phyloP scores from a whole-genome alignment of 768 basidiomycete species.

The Tylopilus plumbeoviolaceoides region DNA sequence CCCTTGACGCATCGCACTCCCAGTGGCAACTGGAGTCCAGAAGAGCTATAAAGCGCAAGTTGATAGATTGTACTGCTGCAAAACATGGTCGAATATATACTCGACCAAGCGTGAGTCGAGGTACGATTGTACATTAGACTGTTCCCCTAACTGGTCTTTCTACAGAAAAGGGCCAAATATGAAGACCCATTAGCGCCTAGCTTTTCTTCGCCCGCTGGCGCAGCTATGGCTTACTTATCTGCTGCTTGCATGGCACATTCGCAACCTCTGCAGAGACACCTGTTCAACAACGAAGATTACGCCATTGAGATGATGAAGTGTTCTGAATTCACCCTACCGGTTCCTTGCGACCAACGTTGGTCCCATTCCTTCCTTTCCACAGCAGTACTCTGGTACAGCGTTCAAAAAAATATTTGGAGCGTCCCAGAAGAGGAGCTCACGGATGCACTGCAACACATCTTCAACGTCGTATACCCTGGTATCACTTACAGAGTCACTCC shows the following conservation, averaged over 20 bases:
- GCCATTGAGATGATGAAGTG: background rate
- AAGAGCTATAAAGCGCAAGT: background rate
- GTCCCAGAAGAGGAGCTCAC: background rate
- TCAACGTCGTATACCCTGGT: constrained; percentile 2
- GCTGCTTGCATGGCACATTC: background rate
- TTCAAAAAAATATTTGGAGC: background rate
- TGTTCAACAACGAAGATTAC: background rate
- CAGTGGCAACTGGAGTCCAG: background rate
- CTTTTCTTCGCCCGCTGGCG: background rate
- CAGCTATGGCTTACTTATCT: no score
- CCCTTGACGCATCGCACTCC: background rate
- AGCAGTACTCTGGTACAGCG: constrained; percentile 5
- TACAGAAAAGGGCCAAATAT: background rate
- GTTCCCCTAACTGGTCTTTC: background rate
- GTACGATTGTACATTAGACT: background rate
- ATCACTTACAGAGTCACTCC: background rate
- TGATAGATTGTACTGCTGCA: background rate
- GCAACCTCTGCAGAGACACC: background rate
- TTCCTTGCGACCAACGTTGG: constrained; percentile 3
- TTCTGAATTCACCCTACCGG: background rate
- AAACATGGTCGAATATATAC: background rate
- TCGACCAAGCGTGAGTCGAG: background rate
- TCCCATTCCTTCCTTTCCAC: constrained; percentile 5
- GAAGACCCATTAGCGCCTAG: background rate
- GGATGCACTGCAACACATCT: background rate